Percentiles rank a stretch among this genome's conserved stretches.
These are phyloP conservation scores for Rhododendron griersonianum DNA, from an alignment of 148 eudicot species.

Conservation along the genomic window DNA sequence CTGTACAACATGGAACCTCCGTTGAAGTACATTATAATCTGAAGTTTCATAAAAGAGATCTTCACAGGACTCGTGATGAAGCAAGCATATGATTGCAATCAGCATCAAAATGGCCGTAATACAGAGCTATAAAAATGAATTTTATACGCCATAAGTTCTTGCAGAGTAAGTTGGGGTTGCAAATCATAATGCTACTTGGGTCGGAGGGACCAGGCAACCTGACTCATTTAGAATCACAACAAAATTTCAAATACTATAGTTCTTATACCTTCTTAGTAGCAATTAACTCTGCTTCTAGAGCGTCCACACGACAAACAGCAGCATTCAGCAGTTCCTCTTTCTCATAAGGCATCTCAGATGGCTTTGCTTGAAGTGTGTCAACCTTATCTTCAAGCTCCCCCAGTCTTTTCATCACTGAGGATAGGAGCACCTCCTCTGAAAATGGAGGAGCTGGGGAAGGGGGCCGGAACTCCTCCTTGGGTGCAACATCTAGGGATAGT, in stretches of 20 bases:
- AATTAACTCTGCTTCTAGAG: slow-evolving; percentile 67
- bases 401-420: slow-evolving; percentile 24
- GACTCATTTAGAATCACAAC: not conserved
- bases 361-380: slow-evolving; percentile 60
- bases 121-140: not conserved
- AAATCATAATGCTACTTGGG: not conserved
- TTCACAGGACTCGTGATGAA: not conserved
- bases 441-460: slow-evolving; percentile 65
- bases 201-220: not conserved
- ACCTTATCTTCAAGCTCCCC: slow-evolving; percentile 65
- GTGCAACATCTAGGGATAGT: slow-evolving; percentile 25
- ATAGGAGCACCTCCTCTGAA: slow-evolving; percentile 49
- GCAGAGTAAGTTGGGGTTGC: slow-evolving; percentile 1
- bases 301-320: slow-evolving; percentile 68
- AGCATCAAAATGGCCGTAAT: not conserved
- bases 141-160: too few relatives aligned
- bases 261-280: slow-evolving; percentile 90
- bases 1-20: not conserved
- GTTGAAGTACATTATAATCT: not conserved
- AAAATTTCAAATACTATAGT: not conserved
- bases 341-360: slow-evolving; percentile 67
- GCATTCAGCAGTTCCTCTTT: slow-evolving; percentile 70
- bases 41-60: not conserved
- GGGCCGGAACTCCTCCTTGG: slow-evolving; percentile 55
- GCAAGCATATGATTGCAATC: not conserved